Base-by-base conservation (phyloP, 1,139 yeast genomes). In the Suhomyces chickasaworum region DNA sequence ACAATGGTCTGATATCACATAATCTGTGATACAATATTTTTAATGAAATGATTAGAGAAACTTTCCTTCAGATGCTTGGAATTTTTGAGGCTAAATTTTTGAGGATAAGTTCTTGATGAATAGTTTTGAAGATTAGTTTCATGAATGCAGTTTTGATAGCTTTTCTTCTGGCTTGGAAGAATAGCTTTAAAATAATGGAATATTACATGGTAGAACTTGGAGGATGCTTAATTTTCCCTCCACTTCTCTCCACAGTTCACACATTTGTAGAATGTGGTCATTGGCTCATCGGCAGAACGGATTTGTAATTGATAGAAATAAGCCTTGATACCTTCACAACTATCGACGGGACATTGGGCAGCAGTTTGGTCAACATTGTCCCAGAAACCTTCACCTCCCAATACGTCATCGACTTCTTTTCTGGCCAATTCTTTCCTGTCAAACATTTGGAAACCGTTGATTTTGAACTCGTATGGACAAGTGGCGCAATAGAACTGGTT, bases 311-410 rank as follows among this genome's bases (percentile, higher is more conserved):
- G 99, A 77, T 91, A 95, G 75, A 89, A 93, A 68, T 95, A 93
- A 0, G 99, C 99, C 66, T 89, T 88, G 56, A 83, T 88, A 52
- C 87, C 86, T 39, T 90, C 96, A 73, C 99, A 93, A 1, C 77
- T 67, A 52, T 88, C 95, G 37, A 81, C 75, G 3, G 97, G 97
- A 73, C 99, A 93, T 63, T 93, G 96, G 0, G 93, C 86, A 2
- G 81, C 73, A 0, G 93, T 86, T 60, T 86, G 93, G 63, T 95
- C 99, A 25, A 95, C 99, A 62, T 93, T 91, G 64, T 93, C 99
- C 99, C 99, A 93, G 3, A 98, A 95, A 22, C 97, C 98, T 55
- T 85, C 95, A 35, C 97, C 97, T 49, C 99, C 99, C 22, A 93
- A 77, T 9, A 93, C 97, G 69, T 93, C 99, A 66, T 93, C 99